Conservation (phyloP, 352 stramenopile species). For the Blastocystis sp. region DNA sequence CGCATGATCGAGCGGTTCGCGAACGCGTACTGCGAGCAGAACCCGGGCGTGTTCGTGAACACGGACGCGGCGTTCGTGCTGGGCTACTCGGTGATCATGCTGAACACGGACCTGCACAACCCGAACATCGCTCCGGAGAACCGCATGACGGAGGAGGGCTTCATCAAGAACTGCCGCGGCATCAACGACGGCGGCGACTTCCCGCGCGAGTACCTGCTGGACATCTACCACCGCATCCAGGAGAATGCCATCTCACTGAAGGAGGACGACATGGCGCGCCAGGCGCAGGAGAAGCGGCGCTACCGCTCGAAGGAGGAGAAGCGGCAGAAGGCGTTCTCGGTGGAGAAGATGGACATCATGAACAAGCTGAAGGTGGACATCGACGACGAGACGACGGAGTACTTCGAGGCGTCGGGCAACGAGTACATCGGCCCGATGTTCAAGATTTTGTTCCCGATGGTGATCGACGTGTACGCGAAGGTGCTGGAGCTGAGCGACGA, state of each 20-base stretch:
- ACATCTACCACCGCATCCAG: slow-evolving; percentile 93
- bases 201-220: slow-evolving; percentile 83
- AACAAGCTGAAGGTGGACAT: slow-evolving; percentile 71
- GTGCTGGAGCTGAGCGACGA: slow-evolving; percentile 90
- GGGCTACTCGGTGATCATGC: slow-evolving; percentile 91
- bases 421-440: slow-evolving; percentile 91
- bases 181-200: slow-evolving; percentile 93
- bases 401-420: slow-evolving; percentile 74
- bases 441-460: slow-evolving; percentile 92
- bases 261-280: slow-evolving; percentile 85
- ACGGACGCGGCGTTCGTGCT: slow-evolving; percentile 96
- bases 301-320: slow-evolving; percentile 59
- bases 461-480: slow-evolving; percentile 91
- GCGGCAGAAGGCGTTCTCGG: slow-evolving; percentile 75
- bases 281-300: slow-evolving; percentile 74
- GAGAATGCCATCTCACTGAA: slow-evolving; percentile 89
- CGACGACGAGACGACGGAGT: slow-evolving; percentile 67
- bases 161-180: slow-evolving; percentile 92
- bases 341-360: slow-evolving; percentile 75
- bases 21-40: slow-evolving; percentile 84
- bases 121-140: slow-evolving; percentile 91
- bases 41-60: slow-evolving; percentile 84
- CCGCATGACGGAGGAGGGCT: slow-evolving; percentile 93
- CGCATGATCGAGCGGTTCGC: slow-evolving; percentile 99
- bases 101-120: slow-evolving; percentile 97